Evolutionary conservation across 306 rosid species (phyloP).

Genomic region (Parietaria judaica): DNA sequence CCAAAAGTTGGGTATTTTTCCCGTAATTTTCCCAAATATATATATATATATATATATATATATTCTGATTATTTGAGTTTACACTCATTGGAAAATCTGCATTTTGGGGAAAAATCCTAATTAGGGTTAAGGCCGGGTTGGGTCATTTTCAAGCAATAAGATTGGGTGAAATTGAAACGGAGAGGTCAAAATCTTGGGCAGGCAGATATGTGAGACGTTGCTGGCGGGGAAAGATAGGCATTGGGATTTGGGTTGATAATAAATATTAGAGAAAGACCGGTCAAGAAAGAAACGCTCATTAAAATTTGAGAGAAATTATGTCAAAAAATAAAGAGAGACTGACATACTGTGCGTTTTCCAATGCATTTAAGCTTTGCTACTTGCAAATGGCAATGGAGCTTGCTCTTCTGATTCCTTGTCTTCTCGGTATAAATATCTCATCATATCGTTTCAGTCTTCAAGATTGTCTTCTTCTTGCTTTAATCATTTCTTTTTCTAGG

Average conservation of each 20-base stretch:
- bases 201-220: constrained; percentile 7
- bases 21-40: no score
- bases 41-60: no score
- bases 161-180: no score
- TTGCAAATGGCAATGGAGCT: constrained; percentile 18
- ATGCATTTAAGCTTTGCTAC: constrained; percentile 20
- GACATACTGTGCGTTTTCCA: constrained; percentile 38
- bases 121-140: neutral
- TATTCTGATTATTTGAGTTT: neutral
- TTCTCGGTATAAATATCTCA: neutral
- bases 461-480: neutral
- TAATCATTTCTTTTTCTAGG: neutral
- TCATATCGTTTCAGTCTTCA: neutral
- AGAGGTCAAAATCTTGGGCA: constrained; percentile 26
- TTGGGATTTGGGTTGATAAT: constrained; percentile 55
- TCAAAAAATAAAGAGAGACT: constrained; percentile 9
- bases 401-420: neutral
- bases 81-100: neutral
- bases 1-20: no score
- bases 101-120: neutral
- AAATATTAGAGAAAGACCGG: constrained; percentile 13
- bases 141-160: neutral
- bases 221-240: constrained; percentile 32
- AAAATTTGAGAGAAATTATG: neutral
- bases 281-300: neutral